Evolutionary conservation across 225 moss, liverwort and hornwort genomes (phyloP).

Genomic region (Marchantia polymorpha): DNA sequence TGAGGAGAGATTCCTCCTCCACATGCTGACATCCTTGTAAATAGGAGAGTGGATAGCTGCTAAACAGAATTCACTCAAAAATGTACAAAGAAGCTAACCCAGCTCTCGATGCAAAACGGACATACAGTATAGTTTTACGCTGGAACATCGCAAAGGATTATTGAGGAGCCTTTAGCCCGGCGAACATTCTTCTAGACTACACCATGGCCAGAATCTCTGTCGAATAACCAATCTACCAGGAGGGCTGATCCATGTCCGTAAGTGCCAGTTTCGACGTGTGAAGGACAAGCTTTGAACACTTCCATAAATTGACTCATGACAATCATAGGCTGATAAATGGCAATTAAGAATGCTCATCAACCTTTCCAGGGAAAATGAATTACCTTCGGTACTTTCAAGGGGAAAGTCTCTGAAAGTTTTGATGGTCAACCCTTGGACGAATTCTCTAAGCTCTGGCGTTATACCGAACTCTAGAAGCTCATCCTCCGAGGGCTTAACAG

Average conservation of each 20-base stretch:
- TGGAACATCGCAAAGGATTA: too few relatives aligned
- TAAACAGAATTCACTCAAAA: too few relatives aligned
- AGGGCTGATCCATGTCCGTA: too few relatives aligned
- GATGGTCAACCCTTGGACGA: conserved; percentile 84
- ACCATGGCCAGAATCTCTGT: background rate
- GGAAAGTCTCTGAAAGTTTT: conserved; percentile 88
- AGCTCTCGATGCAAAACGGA: too few relatives aligned
- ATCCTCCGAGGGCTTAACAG: conserved; percentile 56
- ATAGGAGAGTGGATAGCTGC: background rate
- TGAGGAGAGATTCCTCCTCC: background rate
- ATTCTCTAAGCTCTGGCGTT: conserved; percentile 81
- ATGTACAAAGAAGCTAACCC: too few relatives aligned
- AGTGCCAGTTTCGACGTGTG: too few relatives aligned
- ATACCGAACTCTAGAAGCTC: conserved; percentile 90
- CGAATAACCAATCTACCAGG: background rate
- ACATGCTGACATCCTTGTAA: background rate
- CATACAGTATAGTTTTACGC: too few relatives aligned
- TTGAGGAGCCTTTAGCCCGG: too few relatives aligned
- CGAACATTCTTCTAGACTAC: too few relatives aligned
- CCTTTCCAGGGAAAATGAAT: conserved; percentile 4
- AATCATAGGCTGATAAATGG: too few relatives aligned
- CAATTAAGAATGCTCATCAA: background rate
- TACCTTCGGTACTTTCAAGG: conserved; percentile 66
- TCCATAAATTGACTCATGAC: too few relatives aligned
- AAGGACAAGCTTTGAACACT: too few relatives aligned